Evolutionary conservation across 2,329 filamentous ascomycete species (phyloP).

Genomic region (Eutypella sp.): DNA sequence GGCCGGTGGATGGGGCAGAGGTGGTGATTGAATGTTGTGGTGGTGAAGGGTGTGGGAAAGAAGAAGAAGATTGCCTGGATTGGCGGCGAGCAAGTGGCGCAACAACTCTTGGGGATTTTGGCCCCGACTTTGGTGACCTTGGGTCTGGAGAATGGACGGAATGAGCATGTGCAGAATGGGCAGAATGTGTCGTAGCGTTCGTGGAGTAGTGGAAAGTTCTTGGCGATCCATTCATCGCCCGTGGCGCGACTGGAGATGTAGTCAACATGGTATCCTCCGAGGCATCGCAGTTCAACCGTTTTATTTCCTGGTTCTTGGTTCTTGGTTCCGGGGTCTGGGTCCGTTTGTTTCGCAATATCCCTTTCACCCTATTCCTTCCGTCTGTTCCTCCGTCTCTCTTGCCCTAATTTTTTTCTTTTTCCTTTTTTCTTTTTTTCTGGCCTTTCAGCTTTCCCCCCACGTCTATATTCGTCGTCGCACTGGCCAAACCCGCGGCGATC

Average conservation of each 20-base stretch:
- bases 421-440: not conserved
- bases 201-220: conserved; percentile 42
- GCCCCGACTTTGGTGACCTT: conserved; percentile 28
- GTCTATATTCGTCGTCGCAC: too few species aligned
- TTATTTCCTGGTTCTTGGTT: conserved; percentile 11
- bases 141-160: too few species aligned
- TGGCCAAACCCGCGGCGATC: not conserved
- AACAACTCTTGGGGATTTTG: conserved; percentile 25
- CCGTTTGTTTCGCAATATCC: too few species aligned
- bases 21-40: too few species aligned
- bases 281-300: conserved; percentile 6
- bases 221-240: conserved; percentile 49
- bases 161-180: conserved; percentile 36
- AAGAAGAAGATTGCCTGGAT: conserved; percentile 28
- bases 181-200: conserved; percentile 30
- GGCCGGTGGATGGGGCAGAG: too few species aligned
- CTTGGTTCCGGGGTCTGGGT: too few species aligned
- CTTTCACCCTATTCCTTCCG: too few species aligned
- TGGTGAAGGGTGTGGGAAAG: too few species aligned
- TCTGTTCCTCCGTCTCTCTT: too few species aligned
- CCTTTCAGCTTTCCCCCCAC: too few species aligned
- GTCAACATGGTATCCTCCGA: conserved; percentile 55
- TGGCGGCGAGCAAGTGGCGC: conserved; percentile 36
- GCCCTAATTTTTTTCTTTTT: too few species aligned
- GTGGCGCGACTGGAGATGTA: conserved; percentile 48